Conservation (phyloP, 495 filamentous ascomycete genomes). For the Astrothelium macrocarpum region DNA sequence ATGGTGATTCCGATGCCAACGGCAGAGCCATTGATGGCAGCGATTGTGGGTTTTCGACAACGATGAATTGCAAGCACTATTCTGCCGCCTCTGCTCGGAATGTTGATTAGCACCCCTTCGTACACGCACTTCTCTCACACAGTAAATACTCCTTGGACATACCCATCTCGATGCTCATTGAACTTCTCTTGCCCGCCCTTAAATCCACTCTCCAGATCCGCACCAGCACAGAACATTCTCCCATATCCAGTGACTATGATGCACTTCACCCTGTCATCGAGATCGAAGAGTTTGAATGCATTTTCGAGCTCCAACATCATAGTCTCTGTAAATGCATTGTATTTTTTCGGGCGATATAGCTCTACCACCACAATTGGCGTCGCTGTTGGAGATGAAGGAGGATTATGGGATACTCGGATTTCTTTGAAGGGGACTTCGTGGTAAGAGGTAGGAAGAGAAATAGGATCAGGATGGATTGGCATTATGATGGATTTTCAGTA, state of each 20-base stretch:
- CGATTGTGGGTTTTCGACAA: slow-evolving; percentile 57
- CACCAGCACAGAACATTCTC: slow-evolving; percentile 55
- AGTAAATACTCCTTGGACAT: not conserved
- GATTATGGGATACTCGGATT: slow-evolving; percentile 47
- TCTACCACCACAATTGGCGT: slow-evolving; percentile 49
- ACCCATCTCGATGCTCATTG: slow-evolving; percentile 42
- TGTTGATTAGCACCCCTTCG: not conserved
- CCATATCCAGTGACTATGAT: slow-evolving; percentile 52
- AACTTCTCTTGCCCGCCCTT: slow-evolving; percentile 24
- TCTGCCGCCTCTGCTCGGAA: slow-evolving; percentile 39
- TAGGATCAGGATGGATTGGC: not conserved
- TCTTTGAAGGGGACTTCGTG: slow-evolving; percentile 33
- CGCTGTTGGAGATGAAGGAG: slow-evolving; percentile 35
- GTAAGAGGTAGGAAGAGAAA: slow-evolving; percentile 29
- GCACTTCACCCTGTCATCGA: slow-evolving; percentile 42
- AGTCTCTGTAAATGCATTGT: slow-evolving; percentile 53
- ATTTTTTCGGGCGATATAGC: slow-evolving; percentile 46
- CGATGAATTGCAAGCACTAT: slow-evolving; percentile 50
- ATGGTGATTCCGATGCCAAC: slow-evolving; percentile 62
- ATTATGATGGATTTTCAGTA: not conserved
- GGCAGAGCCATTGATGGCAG: slow-evolving; percentile 54
- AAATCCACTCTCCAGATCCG: slow-evolving; percentile 51
- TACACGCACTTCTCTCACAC: not conserved
- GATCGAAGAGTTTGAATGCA: slow-evolving; percentile 45
- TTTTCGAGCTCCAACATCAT: slow-evolving; percentile 48